Conservation (phyloP, 768 basidiomycete species). For the Lactarius evosmus region DNA sequence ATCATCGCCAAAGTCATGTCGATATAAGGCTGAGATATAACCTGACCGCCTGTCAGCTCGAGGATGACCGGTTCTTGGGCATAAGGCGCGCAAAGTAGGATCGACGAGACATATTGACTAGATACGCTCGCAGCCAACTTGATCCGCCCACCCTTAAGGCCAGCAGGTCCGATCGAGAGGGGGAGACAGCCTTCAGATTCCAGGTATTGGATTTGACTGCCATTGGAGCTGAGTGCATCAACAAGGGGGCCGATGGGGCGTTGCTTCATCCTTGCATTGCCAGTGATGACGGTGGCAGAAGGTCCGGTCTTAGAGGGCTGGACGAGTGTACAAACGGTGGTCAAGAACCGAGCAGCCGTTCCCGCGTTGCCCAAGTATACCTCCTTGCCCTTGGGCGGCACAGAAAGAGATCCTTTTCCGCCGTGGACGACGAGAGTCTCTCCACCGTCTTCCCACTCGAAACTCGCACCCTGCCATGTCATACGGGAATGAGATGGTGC, state of each 20-base stretch:
- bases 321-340: slow-evolving; percentile 92
- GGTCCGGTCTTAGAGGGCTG: slow-evolving; percentile 42
- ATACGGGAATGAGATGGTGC: slow-evolving; percentile 1
- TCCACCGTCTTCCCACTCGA: slow-evolving; percentile 94
- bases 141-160: slow-evolving; percentile 78
- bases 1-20: slow-evolving; percentile 99
- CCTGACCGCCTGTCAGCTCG: slow-evolving; percentile 88
- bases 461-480: slow-evolving; percentile 71
- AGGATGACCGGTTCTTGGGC: slow-evolving; percentile 79
- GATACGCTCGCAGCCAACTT: slow-evolving; percentile 92
- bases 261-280: slow-evolving; percentile 98
- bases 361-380: slow-evolving; percentile 97
- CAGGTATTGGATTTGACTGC: slow-evolving; percentile 71
- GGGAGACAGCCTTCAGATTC: slow-evolving; percentile 85
- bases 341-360: slow-evolving; percentile 95
- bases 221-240: slow-evolving; percentile 80
- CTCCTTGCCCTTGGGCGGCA: slow-evolving; percentile 78
- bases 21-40: slow-evolving; percentile 98
- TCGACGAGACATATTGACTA: slow-evolving; percentile 97
- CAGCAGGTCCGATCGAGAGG: slow-evolving; percentile 77
- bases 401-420: slow-evolving; percentile 72
- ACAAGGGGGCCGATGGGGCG: slow-evolving; percentile 95
- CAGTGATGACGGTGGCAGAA: slow-evolving; percentile 78
- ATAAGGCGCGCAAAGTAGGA: slow-evolving; percentile 95
- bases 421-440: slow-evolving; percentile 93